Percentiles rank a stretch among this genome's conserved stretches.
phyloP scores from a whole-genome alignment of 1,139 yeast genomes.

The Geotrichum reessii region DNA sequence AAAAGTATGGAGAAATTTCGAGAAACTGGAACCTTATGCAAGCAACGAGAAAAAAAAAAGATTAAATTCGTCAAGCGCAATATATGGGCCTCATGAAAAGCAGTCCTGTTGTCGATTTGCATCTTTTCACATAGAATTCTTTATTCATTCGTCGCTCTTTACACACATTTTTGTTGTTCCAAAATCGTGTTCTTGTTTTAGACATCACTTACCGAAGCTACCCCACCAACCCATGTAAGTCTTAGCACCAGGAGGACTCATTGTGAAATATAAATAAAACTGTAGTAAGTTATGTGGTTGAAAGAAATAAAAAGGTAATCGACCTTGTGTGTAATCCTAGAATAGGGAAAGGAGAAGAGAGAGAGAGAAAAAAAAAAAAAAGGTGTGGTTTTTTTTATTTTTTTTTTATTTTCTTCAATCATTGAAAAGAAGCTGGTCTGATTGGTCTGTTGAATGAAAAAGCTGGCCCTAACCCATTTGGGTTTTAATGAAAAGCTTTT shows the following conservation, averaged over 20 bases:
- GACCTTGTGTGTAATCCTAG: not conserved
- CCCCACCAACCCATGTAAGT: constrained; percentile 99
- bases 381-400: not conserved
- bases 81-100: too few species aligned
- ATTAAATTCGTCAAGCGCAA: too few species aligned
- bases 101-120: not conserved
- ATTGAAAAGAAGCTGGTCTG: not conserved
- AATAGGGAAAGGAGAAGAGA: constrained; percentile 1
- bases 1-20: too few species aligned
- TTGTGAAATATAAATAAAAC: constrained; percentile 30
- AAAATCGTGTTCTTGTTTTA: not conserved
- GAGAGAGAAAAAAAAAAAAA: not conserved
- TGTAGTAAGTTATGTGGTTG: constrained; percentile 5
- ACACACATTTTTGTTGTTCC: not conserved
- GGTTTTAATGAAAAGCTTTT: not conserved
- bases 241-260: constrained; percentile 72
- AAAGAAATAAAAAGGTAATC: not conserved
- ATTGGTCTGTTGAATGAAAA: not conserved
- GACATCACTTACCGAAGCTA: constrained; percentile 41
- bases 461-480: not conserved
- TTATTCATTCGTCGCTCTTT: not conserved
- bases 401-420: not conserved
- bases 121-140: too few species aligned
- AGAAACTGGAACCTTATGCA: not conserved
- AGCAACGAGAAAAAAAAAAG: not conserved